These are phyloP conservation scores for Vigna nakashimae DNA, from an alignment of 306 rosid species.

Conservation along the genomic window DNA sequence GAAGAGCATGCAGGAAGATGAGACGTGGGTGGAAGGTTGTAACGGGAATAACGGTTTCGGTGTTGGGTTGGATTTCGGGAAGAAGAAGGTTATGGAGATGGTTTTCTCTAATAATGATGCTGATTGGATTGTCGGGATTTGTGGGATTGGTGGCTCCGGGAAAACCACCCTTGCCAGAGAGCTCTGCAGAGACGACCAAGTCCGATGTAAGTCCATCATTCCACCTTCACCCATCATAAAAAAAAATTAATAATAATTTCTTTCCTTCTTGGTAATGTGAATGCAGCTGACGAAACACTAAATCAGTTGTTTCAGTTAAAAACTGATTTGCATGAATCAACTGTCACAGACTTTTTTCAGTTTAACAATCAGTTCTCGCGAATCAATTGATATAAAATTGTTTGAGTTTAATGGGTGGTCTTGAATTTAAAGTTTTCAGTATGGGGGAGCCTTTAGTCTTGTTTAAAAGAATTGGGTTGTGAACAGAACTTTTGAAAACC, in stretches of 20 bases:
- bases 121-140: slow-evolving; percentile 60
- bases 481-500: neutral
- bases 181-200: slow-evolving; percentile 64
- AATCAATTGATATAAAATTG: neutral
- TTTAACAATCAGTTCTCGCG: too few relatives aligned
- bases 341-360: too few relatives aligned
- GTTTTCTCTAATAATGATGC: slow-evolving; percentile 53
- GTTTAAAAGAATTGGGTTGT: neutral
- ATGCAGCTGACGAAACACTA: too few relatives aligned
- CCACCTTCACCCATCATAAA: neutral
- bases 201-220: slow-evolving; percentile 64
- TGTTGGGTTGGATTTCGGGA: slow-evolving; percentile 64
- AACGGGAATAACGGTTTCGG: slow-evolving; percentile 49
- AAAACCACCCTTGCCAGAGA: slow-evolving; percentile 88
- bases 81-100: slow-evolving; percentile 74
- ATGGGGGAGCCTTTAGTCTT: too few relatives aligned
- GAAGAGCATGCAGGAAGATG: slow-evolving; percentile 68
- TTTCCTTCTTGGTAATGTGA: too few relatives aligned
- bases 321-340: too few relatives aligned
- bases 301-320: too few relatives aligned
- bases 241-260: too few relatives aligned
- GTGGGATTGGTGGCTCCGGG: slow-evolving; percentile 88
- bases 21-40: slow-evolving; percentile 42
- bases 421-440: too few relatives aligned
- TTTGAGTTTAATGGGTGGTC: neutral